Conservation (phyloP, 495 filamentous ascomycete genomes). For the Pyrenula aspistea region DNA sequence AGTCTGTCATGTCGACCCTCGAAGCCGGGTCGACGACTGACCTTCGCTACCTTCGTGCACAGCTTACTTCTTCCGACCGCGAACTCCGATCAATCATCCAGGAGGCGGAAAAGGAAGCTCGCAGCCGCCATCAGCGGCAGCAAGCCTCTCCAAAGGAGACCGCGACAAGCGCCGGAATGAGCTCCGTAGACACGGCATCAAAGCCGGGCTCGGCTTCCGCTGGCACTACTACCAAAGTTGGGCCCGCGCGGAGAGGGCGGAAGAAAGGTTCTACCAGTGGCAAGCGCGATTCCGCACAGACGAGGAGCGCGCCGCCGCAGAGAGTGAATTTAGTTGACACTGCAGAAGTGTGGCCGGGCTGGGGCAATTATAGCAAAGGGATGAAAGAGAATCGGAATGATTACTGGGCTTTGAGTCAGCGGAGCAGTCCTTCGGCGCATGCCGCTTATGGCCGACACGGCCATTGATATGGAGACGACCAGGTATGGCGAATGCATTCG, state of each 20-base stretch:
- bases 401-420: not conserved
- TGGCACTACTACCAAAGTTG: not conserved
- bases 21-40: conserved; percentile 29
- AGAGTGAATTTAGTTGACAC: not conserved
- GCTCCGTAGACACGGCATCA: not conserved
- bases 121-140: not conserved
- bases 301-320: not conserved
- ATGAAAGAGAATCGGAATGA: not conserved
- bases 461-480: too few relatives aligned
- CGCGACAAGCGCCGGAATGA: not conserved
- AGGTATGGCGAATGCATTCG: too few relatives aligned
- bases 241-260: not conserved
- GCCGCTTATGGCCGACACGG: too few relatives aligned
- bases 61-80: conserved; percentile 64
- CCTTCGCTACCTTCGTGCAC: conserved; percentile 62
- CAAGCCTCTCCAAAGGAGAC: not conserved
- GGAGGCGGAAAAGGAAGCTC: conserved; percentile 24
- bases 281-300: not conserved
- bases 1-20: conserved; percentile 68
- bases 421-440: too few relatives aligned
- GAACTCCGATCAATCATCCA: conserved; percentile 66
- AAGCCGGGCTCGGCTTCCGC: not conserved
- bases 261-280: not conserved
- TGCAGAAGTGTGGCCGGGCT: not conserved
- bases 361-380: not conserved